These are phyloP conservation scores for Colletotrichum echinochloae DNA, from an alignment of 2,329 filamentous ascomycete species.

Conservation along the genomic window DNA sequence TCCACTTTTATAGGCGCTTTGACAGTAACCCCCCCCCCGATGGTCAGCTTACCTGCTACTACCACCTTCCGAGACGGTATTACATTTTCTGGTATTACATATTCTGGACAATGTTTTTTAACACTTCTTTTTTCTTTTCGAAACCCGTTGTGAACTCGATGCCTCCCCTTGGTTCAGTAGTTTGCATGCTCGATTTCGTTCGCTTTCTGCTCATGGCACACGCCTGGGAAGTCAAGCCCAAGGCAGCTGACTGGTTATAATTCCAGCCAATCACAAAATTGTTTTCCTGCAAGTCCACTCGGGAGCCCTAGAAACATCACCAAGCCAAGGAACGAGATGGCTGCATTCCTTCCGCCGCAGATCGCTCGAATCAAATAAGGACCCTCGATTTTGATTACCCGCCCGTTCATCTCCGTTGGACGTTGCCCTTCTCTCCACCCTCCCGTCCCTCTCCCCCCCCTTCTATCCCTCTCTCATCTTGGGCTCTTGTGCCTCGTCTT, in stretches of 20 bases:
- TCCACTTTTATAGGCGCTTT: too few species aligned
- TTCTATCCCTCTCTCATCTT: not conserved
- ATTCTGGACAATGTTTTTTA: too few species aligned
- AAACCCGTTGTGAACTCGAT: not conserved
- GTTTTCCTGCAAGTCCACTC: not conserved
- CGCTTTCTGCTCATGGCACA: too few species aligned
- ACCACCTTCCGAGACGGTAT: too few species aligned
- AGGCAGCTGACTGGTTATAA: slow-evolving; percentile 11
- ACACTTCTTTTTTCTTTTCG: not conserved
- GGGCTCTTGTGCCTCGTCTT: not conserved
- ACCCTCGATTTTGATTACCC: slow-evolving; percentile 13
- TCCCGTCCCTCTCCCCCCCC: too few species aligned
- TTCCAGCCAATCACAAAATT: slow-evolving; percentile 15
- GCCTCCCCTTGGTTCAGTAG: too few species aligned
- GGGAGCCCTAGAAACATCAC: slow-evolving; percentile 11
- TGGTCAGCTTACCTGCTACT: too few species aligned
- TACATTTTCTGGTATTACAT: too few species aligned
- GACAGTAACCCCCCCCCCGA: too few species aligned
- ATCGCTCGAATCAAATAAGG: slow-evolving; percentile 12
- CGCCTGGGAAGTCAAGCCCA: not conserved
- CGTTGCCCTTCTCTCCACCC: not conserved
- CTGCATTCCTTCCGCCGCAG: slow-evolving; percentile 28
- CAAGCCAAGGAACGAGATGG: slow-evolving; percentile 14
- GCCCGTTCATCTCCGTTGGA: not conserved
- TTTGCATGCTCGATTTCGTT: not conserved